Percentiles rank a stretch among this genome's conserved stretches.
These are phyloP conservation scores for Leccinum uliginosum DNA, from an alignment of 768 basidiomycete species.

Conservation along the genomic window DNA sequence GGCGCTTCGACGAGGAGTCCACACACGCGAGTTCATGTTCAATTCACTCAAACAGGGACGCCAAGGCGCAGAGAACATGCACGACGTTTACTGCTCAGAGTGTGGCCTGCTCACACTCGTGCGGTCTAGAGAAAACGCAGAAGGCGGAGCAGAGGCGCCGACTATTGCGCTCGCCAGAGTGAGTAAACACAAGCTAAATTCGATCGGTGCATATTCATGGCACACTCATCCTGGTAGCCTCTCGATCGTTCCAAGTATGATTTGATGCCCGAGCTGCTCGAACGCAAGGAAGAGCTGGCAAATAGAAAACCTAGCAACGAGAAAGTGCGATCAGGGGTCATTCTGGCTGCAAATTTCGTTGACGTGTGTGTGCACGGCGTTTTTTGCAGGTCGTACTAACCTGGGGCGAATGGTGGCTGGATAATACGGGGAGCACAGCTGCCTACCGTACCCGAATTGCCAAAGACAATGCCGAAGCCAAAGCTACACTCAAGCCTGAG, in stretches of 20 bases:
- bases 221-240: background rate
- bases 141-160: constrained; percentile 13
- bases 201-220: background rate
- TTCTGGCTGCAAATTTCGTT: background rate
- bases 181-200: background rate
- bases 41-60: constrained; percentile 10
- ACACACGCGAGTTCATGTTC: constrained; percentile 17
- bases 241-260: constrained; percentile 15
- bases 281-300: background rate
- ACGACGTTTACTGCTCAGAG: constrained; percentile 18
- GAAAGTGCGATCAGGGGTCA: background rate
- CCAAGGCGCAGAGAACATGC: constrained; percentile 16
- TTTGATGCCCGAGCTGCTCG: constrained; percentile 6
- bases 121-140: constrained; percentile 13
- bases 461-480: constrained; percentile 7
- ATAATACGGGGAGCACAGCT: constrained; percentile 13
- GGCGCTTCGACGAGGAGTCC: constrained; percentile 13
- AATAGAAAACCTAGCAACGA: background rate
- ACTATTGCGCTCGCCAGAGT: constrained; percentile 8
- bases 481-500: background rate
- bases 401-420: constrained; percentile 14
- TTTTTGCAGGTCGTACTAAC: background rate
- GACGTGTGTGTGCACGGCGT: background rate
- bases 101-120: constrained; percentile 10
- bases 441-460: constrained; percentile 9